Evolutionary conservation across 2,329 filamentous ascomycete genomes (phyloP).

Genomic region (Epichloe gansuensis): DNA sequence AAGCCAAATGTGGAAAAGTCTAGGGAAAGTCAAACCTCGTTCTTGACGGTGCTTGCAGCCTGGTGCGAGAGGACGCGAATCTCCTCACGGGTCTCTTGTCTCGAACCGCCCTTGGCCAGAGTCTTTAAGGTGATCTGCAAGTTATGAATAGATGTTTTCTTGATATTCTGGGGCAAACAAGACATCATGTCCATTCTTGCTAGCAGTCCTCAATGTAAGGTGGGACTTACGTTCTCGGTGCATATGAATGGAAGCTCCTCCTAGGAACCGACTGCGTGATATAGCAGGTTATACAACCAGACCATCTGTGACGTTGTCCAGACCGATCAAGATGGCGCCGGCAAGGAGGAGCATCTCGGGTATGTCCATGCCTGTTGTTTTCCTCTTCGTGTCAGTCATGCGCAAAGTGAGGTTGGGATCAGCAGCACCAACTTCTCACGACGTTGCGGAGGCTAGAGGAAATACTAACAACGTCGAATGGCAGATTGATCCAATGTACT

Average conservation of each 20-base stretch:
- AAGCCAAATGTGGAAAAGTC: too few relatives aligned
- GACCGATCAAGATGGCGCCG: conserved; percentile 52
- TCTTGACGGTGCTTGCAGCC: conserved; percentile 48
- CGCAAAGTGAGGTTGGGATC: background rate
- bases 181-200: too few relatives aligned
- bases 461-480: conserved; percentile 12
- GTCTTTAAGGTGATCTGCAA: conserved; percentile 61
- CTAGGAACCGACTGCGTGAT: conserved; percentile 44
- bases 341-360: conserved; percentile 55
- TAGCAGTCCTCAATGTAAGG: too few relatives aligned
- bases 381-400: conserved; percentile 22
- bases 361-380: conserved; percentile 34
- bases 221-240: conserved; percentile 25
- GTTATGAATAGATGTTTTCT: conserved; percentile 2
- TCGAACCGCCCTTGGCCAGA: conserved; percentile 53
- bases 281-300: conserved; percentile 74
- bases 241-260: conserved; percentile 81
- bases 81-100: conserved; percentile 78
- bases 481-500: too few relatives aligned
- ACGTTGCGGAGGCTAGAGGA: background rate
- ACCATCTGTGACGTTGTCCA: conserved; percentile 55
- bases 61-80: conserved; percentile 73
- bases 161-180: too few relatives aligned
- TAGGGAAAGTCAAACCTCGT: conserved; percentile 17
- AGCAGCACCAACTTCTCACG: background rate